Evolutionary conservation across 208 protist genomes (phyloP), one percentile per base, ranked within the genome.

Genomic region (Trypanosoma mega): DNA sequence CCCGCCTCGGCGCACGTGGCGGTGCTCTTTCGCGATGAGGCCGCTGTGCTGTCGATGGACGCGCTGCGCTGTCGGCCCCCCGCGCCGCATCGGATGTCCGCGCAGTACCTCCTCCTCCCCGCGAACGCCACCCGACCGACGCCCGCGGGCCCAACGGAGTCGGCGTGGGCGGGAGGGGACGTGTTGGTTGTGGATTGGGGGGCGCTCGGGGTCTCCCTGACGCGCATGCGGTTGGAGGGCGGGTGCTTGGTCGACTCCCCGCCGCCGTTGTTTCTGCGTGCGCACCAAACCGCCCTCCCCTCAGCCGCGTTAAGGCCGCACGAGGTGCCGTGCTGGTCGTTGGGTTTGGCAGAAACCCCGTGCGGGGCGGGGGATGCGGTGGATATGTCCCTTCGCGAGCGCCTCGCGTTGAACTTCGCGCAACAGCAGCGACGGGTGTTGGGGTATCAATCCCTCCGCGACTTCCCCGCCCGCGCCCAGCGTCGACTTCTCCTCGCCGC

Each of bases 111-210:
- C 48, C 52, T 87, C 11, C 39, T 74, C 8, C 68, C 80, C 11
- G 26, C 68, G n/a, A 59, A 54, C 47, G 68, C 68, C 20, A 46
- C 23, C 2, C 2, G 16, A 16, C 0, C 50, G 1, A 14, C 59
- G 14, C 9, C 11, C 14, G 50, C 62, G 23, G 54, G 56, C 21
- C 49, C 47, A 8, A 23, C 53, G 12, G 41, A 64, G 30, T 68
- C 59, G 12, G 39, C 71, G 9, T 61, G 72, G 45, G 37, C 57
- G 3, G 59, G 48, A 48, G 74, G 57, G 21, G 79, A 77, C 49
- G 73, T 94, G 53, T 68, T 94, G 8, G 82, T 94, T 1, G 77
- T 90, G 33, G 82, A 92, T 74, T 94, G 88, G 88, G 88, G 88
- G 12, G 79, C 74, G 8, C 82, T 89, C 50, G 72, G 62, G n/a